Evolutionary conservation across 2,329 filamentous ascomycete genomes (phyloP), one percentile per base, ranked within the genome.

Genomic region (Phyllosticta citribraziliensis): DNA sequence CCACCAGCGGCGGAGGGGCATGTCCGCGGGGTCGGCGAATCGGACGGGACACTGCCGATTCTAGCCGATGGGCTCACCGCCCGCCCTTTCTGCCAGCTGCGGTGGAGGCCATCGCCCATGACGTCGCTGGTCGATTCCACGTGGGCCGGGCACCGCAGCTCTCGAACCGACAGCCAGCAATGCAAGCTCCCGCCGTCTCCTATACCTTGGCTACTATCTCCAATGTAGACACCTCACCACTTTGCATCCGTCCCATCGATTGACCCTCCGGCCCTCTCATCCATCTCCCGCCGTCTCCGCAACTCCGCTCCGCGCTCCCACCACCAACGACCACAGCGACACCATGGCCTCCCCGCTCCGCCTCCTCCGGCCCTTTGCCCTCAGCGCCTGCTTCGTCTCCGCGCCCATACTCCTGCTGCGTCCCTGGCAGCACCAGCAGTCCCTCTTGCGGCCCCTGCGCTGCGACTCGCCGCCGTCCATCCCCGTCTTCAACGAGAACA

Each of bases 341-440:
- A 55, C 25, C 25, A 77, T 78, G 75, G 68, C 75, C 1, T 74
- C 72, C 65, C 14, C 40, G 6, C 63, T 74, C 47, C 71, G 73
- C 52, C 72, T 75, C 27, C 71, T 72, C 56, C 68, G 75, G 63
- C 68, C 72, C 63, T 67, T 74, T 62, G 66, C 70, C 47, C 64
- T 75, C 57, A 63, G 67, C 27, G 68, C 68, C 58, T 57, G 67
- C 63, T 64, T 64, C 53, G 64, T 75, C 56, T 66, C 67, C 50
- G 66, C 71, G 6, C 71, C 70, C 27, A 66, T 70, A 54, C 70
- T 75, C 17, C 61, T 47, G 40, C 14, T 47, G 6, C 40, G 40
- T n/a, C 40, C 40, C 6, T 47, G 40, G 40, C 40, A 47, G 5
- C 40, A 47, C 6, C 40, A 47, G 8, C 40, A 47, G n/a, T 47